Conservation (phyloP, 2,329 filamentous ascomycete genomes). For the Geosmithia putterillii region DNA sequence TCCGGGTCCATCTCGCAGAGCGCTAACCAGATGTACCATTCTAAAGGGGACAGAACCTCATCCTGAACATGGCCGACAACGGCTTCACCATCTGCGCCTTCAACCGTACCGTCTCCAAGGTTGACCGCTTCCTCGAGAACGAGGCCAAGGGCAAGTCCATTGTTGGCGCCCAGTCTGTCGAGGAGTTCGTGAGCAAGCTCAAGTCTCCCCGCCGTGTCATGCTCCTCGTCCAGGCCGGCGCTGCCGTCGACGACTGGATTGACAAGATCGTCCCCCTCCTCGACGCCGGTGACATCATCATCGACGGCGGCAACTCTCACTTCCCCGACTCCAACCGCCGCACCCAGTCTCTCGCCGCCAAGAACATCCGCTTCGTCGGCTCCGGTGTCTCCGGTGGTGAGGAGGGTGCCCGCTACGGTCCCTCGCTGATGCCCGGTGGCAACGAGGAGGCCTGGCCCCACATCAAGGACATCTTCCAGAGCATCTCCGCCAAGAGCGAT, state of each 20-base stretch:
- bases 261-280: constrained; percentile 80
- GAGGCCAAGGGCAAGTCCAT: constrained; percentile 94
- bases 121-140: constrained; percentile 85
- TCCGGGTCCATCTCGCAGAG: constrained; percentile 7
- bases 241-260: constrained; percentile 98
- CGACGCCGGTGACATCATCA: constrained; percentile 90
- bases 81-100: constrained; percentile 96
- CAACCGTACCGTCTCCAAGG: constrained; percentile 98
- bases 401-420: constrained; percentile 95
- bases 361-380: constrained; percentile 93
- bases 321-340: constrained; percentile 98
- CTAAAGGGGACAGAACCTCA: constrained; percentile 66
- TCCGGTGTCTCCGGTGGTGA: constrained; percentile 97
- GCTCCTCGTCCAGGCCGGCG: constrained; percentile 97
- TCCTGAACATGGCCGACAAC: constrained; percentile 80
- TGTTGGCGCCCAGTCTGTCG: constrained; percentile 80
- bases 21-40: constrained; percentile 3
- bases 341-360: constrained; percentile 71
- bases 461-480: constrained; percentile 99
- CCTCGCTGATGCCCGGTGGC: constrained; percentile 97
- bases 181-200: constrained; percentile 94
- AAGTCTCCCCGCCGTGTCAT: constrained; percentile 96
- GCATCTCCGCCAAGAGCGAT: constrained; percentile 94
- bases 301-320: constrained; percentile 96
- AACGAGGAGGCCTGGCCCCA: constrained; percentile 95